A percentile compares a stretch with the other conserved stretches of the same genome.
Evolutionary conservation across 805 yeast species (phyloP).

Genomic region (Ogataea pini): DNA sequence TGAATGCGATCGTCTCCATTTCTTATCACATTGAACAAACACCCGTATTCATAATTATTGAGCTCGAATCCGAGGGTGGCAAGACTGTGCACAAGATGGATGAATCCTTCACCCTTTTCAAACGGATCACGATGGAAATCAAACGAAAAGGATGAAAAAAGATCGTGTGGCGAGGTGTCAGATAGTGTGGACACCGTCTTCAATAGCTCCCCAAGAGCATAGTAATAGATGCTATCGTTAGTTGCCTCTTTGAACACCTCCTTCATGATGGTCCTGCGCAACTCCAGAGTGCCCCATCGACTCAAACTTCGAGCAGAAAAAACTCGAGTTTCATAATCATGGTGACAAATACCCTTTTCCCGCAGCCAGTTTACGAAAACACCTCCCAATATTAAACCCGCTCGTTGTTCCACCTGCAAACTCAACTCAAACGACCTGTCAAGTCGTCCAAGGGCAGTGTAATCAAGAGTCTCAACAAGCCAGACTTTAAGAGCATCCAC

Average conservation of each 20-base stretch:
- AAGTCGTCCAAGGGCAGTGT: conserved; percentile 45
- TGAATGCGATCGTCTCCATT: conserved; percentile 24
- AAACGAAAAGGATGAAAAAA: conserved; percentile 21
- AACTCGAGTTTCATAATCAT: conserved; percentile 44
- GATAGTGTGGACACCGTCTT: no score
- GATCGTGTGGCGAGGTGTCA: conserved; percentile 10
- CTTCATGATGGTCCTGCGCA: not conserved
- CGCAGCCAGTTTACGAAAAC: conserved; percentile 38
- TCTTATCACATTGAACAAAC: conserved; percentile 33
- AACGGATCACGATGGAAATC: conserved; percentile 37
- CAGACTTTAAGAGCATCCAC: conserved; percentile 43
- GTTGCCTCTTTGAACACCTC: not conserved
- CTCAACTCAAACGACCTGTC: conserved; percentile 38
- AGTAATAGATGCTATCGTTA: conserved; percentile 13
- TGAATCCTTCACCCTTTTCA: conserved; percentile 41
- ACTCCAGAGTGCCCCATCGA: not conserved
- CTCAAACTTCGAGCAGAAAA: conserved; percentile 43
- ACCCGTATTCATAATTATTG: conserved; percentile 20
- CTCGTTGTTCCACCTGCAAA: conserved; percentile 11
- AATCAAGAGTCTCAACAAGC: conserved; percentile 63
- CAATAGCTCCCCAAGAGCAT: conserved; percentile 15
- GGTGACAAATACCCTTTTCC: conserved; percentile 34
- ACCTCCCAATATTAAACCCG: conserved; percentile 8
- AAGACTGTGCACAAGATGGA: conserved; percentile 26
- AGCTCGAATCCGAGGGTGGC: conserved; percentile 9